Evolutionary conservation across 495 filamentous ascomycete genomes (phyloP).

Genomic region (Daldinia childiae): DNA sequence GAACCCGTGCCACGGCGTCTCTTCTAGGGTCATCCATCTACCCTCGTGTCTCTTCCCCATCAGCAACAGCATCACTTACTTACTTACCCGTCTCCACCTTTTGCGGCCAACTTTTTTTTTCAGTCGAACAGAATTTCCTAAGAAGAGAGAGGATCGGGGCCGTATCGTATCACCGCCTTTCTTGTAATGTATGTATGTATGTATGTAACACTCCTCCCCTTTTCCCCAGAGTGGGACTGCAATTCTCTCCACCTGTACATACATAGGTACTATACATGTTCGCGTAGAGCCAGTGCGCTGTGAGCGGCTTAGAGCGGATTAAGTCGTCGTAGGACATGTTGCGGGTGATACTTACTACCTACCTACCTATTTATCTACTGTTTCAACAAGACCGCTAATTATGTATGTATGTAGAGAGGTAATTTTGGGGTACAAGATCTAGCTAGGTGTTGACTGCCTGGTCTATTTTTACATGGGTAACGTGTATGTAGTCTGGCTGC

Average conservation of each 20-base stretch:
- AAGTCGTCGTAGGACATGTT: not conserved
- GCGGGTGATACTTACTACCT: no score
- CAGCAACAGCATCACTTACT: no score
- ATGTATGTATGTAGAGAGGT: no score
- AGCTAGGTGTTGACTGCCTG: not conserved
- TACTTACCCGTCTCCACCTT: not conserved
- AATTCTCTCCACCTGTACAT: constrained; percentile 8
- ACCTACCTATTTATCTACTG: no score
- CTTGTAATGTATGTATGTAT: no score
- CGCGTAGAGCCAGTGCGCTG: not conserved
- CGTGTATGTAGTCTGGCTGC: no score
- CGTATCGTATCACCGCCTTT: constrained; percentile 22
- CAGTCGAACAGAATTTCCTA: not conserved
- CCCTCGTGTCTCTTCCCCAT: not conserved
- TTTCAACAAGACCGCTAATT: no score
- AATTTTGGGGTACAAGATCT: no score
- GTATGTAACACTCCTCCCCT: no score
- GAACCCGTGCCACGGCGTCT: not conserved
- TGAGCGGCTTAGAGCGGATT: not conserved
- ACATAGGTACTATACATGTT: not conserved
- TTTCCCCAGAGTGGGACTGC: constrained; percentile 30
- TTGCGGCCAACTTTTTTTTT: no score
- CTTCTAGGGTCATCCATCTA: not conserved
- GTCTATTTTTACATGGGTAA: not conserved
- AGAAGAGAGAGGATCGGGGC: not conserved